Evolutionary conservation across 257 asterid species (phyloP).

Genomic region (Leptodermis oblonga): DNA sequence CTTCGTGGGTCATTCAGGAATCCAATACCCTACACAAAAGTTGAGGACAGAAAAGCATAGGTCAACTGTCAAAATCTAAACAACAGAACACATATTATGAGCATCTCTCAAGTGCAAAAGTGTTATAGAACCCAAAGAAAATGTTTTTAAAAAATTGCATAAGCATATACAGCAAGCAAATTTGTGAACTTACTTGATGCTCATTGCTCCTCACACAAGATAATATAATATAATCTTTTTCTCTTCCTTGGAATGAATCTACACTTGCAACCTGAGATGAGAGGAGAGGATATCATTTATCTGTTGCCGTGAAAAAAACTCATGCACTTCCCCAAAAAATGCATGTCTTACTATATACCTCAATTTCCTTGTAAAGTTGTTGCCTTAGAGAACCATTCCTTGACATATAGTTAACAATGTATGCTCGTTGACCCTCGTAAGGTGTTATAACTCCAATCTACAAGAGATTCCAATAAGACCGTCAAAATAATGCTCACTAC

Average conservation of each 20-base stretch:
- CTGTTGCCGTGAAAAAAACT: conserved; percentile 6
- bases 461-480: conserved; percentile 15
- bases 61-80: not conserved
- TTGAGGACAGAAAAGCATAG: conserved; percentile 6
- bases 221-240: conserved; percentile 87
- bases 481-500: not conserved
- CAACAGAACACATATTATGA: not conserved
- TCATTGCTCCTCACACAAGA: conserved; percentile 99
- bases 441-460: conserved; percentile 99
- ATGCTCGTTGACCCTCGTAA: conserved; percentile 98
- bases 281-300: conserved; percentile 16
- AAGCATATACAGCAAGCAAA: not conserved
- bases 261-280: conserved; percentile 91
- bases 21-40: conserved; percentile 74
- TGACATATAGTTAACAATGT: conserved; percentile 96
- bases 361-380: conserved; percentile 97
- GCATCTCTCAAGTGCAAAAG: not conserved
- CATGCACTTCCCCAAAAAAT: conserved; percentile 2
- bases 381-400: conserved; percentile 93
- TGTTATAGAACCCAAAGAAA: not conserved
- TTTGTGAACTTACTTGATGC: conserved; percentile 67
- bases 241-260: conserved; percentile 98
- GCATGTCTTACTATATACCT: conserved; percentile 39
- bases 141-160: not conserved
- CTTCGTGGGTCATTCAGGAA: conserved; percentile 98